These are phyloP conservation scores for Microcos paniculata DNA, from an alignment of 345 rosid genomes.

Conservation along the genomic window DNA sequence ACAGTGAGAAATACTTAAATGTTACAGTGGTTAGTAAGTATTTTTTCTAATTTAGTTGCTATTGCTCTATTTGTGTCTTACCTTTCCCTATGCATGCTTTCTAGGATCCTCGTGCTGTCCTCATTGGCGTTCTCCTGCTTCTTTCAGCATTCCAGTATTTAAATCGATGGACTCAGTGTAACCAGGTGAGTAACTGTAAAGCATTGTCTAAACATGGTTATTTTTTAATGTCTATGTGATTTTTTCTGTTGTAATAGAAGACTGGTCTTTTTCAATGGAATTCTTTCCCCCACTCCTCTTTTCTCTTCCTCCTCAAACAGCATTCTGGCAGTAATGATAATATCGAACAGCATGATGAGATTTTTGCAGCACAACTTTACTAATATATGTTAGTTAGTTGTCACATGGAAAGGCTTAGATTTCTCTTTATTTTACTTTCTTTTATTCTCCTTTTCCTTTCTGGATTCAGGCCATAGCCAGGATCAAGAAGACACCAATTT, in stretches of 20 bases:
- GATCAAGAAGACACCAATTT: conserved; percentile 91
- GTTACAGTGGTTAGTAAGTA: neutral
- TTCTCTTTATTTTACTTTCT: neutral
- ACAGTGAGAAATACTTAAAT: conserved; percentile 53
- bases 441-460: neutral
- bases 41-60: conserved; percentile 4
- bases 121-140: conserved; percentile 78
- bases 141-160: conserved; percentile 88
- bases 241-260: neutral
- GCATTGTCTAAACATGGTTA: neutral
- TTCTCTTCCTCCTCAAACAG: neutral
- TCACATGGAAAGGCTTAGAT: neutral
- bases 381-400: neutral
- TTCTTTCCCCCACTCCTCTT: neutral
- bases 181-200: conserved; percentile 55
- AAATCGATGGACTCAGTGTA: conserved; percentile 76
- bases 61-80: conserved; percentile 1
- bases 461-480: conserved; percentile 71
- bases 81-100: conserved; percentile 13
- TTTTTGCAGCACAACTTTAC: neutral
- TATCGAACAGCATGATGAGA: neutral
- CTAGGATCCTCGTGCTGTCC: conserved; percentile 90
- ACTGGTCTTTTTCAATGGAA: neutral
- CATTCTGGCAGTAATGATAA: neutral
- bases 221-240: neutral